Base-by-base conservation (phyloP, 2,329 filamentous ascomycete genomes). In the Fusarium guadeloupense region DNA sequence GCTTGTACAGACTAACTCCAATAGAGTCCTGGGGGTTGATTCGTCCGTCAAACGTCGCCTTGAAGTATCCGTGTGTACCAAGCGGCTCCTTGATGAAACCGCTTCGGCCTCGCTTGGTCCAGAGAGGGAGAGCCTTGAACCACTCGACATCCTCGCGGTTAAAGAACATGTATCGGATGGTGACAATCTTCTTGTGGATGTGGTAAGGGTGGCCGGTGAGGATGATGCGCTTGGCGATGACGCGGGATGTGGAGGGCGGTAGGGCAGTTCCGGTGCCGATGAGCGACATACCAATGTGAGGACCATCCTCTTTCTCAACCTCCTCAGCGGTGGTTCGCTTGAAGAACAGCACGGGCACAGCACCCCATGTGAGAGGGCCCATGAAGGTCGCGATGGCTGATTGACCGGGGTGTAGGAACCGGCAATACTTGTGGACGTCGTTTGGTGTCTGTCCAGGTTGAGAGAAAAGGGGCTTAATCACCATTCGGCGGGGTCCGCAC, bases 91-190 rank as follows among this genome's bases (percentile, higher is more conserved):
- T 97, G 81, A 99, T 87, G 75, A 89, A 97, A 9, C 95, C 95
- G 66, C 87, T 91, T 60, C 95, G 83, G 7, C 95, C 95, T 25
- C 94, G 81, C 79, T 87, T 91, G 6, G 95, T 99, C 93, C 94
- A 99, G 62, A 99, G 78, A 57, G 95, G 94, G 73, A 99, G 76
- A 1, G 94, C 94, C 81, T 97, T 96, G 85, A 98, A 99, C 93
- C 95, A 99, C 67, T 91, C 87, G 26, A 99, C 92, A 66, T 99
- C 96, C 70, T 94, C 92, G 42, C 90, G 83, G 81, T 94, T 96
- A 87, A 99, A 99, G 84, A 99, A 99, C 96, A 99, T 99, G 84
- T 99, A 99, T 25, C 95, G 89, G 40, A 99, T 89, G 1, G 96
- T 99, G 56, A 99, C 95, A 20, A 99, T 83, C 77, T 90, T 93